Conservation (phyloP, 305 asterid species). For the Galium porrigens region DNA sequence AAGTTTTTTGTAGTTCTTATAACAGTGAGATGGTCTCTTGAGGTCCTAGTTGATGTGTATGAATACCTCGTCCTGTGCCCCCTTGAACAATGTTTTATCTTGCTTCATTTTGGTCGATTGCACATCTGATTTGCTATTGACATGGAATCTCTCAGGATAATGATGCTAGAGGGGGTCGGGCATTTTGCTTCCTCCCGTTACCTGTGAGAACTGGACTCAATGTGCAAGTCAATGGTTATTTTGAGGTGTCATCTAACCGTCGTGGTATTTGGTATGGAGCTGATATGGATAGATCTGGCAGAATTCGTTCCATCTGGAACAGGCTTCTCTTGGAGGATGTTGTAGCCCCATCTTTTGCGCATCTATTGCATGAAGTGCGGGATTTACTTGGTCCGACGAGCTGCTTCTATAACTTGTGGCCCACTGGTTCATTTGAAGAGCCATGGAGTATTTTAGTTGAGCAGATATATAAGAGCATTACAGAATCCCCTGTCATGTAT, state of each 20-base stretch:
- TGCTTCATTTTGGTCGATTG: constrained; percentile 2
- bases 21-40: no score
- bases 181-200: constrained; percentile 92
- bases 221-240: constrained; percentile 79
- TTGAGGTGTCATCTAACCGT: constrained; percentile 93
- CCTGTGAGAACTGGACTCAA: constrained; percentile 83
- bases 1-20: neutral
- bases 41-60: neutral
- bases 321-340: constrained; percentile 84
- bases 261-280: constrained; percentile 99
- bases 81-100: neutral
- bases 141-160: constrained; percentile 41
- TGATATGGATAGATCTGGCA: constrained; percentile 97
- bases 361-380: constrained; percentile 50
- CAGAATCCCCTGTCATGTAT: constrained; percentile 55
- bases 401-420: constrained; percentile 74
- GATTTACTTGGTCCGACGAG: constrained; percentile 46
- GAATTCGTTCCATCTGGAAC: constrained; percentile 87
- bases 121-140: constrained; percentile 18
- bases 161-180: constrained; percentile 55
- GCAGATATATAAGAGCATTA: constrained; percentile 46
- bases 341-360: constrained; percentile 67
- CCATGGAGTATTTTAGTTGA: constrained; percentile 82
- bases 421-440: constrained; percentile 82
- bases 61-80: neutral